Evolutionary conservation across 495 filamentous ascomycete species (phyloP).

Genomic region (Chlorociboria aeruginascens): DNA sequence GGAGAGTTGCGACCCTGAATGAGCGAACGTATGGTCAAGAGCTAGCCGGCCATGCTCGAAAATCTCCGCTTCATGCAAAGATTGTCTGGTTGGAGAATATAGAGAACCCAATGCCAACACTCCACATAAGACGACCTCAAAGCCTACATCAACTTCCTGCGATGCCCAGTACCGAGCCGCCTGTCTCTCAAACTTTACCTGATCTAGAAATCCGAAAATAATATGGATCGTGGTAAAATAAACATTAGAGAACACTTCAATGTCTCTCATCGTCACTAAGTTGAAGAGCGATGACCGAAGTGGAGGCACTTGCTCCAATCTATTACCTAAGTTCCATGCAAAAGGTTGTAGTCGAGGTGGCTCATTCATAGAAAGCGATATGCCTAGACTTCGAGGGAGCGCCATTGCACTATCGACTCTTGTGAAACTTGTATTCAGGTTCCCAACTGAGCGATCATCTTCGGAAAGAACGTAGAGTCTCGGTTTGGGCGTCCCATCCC

Average conservation of each 20-base stretch:
- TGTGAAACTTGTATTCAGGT: constrained; percentile 21
- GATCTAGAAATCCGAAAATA: constrained; percentile 37
- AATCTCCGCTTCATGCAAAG: not conserved
- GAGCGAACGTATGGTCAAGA: constrained; percentile 4
- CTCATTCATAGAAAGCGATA: constrained; percentile 34
- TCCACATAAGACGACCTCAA: constrained; percentile 34
- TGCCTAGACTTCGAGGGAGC: constrained; percentile 35
- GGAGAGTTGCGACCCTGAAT: constrained; percentile 1
- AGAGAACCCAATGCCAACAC: constrained; percentile 35
- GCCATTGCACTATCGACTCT: constrained; percentile 41
- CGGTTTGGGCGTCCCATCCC: not conserved
- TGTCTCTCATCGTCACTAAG: constrained; percentile 25
- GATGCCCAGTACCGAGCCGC: constrained; percentile 25
- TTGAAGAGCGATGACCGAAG: constrained; percentile 20
- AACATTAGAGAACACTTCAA: constrained; percentile 25
- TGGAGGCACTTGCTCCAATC: constrained; percentile 18
- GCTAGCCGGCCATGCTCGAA: constrained; percentile 4
- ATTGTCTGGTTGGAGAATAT: constrained; percentile 25
- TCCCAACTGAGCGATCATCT: not conserved
- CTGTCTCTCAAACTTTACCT: constrained; percentile 18
- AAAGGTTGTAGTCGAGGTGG: constrained; percentile 39
- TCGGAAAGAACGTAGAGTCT: not conserved
- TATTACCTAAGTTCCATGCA: constrained; percentile 38
- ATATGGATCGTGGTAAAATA: constrained; percentile 37
- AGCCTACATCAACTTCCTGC: constrained; percentile 11